Evolutionary conservation across 192 early-diverging fungal genomes (phyloP), one percentile per base, ranked within the genome.

Genomic region (Entomortierella chlamydospora): DNA sequence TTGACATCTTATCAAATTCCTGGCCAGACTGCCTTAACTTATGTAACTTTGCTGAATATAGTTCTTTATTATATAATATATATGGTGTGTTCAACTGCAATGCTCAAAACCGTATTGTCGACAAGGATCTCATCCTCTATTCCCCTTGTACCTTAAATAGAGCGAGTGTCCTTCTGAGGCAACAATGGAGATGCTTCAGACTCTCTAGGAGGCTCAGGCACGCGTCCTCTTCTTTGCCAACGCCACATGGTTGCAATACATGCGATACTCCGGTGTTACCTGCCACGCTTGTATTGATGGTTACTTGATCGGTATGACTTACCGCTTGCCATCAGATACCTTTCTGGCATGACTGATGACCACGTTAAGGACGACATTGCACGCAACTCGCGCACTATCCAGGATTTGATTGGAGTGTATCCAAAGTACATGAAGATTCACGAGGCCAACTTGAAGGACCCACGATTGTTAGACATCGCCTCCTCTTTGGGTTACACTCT

Each of bases 221-320:
- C 78, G 68, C 22, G 85, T 82, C 25, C 83, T 69, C 23, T 87
- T 84, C 72, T 87, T 87, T 59, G 76, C 84, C 1, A 87, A 87
- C 59, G 85, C 85, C 12, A 84, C 83, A 30, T 87, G 85, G 85
- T 60, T 87, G 4, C 84, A 87, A 51, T 84, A 83, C 50, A 83
- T 84, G 64, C 85, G 84, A 62, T 87, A 87, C 49, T 83, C 83
- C 15, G 82, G 82, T 55, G 84, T 87, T 42, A 67, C 84, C 34
- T 83, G 84, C 23, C 85, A 84, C 63, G 83, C 85, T n/a, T 84
- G 84, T 56, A 63, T 83, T 53, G 85, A 87, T 37, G 85, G 85
- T 15, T 83, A 87, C 45, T 77, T 84, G 45, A 87, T 87, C 68
- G 85, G 83, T 22, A 87, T 87, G 85, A 87, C 83, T 28, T 87